Base-by-base conservation (phyloP, 768 basidiomycete species). In the Paxillus rubicundulus region DNA sequence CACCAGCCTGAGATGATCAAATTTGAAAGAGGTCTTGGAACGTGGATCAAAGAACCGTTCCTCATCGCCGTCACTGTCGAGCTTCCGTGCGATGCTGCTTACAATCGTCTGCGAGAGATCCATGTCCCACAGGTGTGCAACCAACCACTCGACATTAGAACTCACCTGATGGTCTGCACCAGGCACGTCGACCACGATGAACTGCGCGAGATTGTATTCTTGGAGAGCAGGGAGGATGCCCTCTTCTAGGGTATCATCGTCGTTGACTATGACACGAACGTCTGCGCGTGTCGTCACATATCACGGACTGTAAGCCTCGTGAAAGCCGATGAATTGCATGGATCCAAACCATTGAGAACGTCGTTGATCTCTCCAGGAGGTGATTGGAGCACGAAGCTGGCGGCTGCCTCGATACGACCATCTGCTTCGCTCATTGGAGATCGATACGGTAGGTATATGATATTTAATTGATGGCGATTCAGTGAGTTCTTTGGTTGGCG, bases 361-460 rank as follows among this genome's bases (percentile, higher is more conserved):
- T 98, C 95, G 70, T 96, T 97, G 59, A 98, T 93, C 75, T 98
- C 90, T 41, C 95, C 95, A 1, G 95, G 95, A 21, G 95, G 95
- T 1, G 92, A 85, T 67, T 97, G 95, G 1, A 91, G 77, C 28
- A 98, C 75, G 62, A 97, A 90, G 30, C 77, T 77, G 21, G 89
- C 85, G 20, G 88, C 94, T 8, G 80, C 79, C 62, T 82, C 74
- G 42, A 91, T 82, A 27, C 86, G 82, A 63, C 87, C 84, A 47
- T 74, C 70, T 46, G 75, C 7, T 50, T 57, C 67, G 57, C 82
- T 79, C 87, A 89, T 88, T 30, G 54, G 40, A 38, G 38, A 40
- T 46, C 21, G 40, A 37, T 17, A 20, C 10, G 38, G 27, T 24
- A 42, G 12, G 21, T 50, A n/a, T 20, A n/a, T 34, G 13, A 5